A percentile compares a stretch with the other conserved stretches of the same genome.
phyloP scores from a whole-genome alignment of 2,329 filamentous ascomycete species.

The Colletotrichum shisoi region DNA sequence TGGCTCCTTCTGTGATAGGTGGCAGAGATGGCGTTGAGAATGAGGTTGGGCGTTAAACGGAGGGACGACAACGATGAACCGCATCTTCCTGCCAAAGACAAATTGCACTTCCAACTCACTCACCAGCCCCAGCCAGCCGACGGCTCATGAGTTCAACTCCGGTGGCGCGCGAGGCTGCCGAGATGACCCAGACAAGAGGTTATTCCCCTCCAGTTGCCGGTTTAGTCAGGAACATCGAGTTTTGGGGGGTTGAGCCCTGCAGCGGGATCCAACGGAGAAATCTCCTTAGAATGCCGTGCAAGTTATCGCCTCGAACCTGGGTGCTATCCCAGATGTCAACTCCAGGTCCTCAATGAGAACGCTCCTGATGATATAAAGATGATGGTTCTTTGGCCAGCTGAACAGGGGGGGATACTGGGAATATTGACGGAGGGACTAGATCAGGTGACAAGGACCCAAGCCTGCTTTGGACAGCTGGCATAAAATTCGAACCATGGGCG shows the following conservation, averaged over 20 bases:
- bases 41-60: neutral
- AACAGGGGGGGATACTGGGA: slow-evolving; percentile 33
- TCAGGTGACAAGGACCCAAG: slow-evolving; percentile 4
- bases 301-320: slow-evolving; percentile 22
- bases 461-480: slow-evolving; percentile 19
- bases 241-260: slow-evolving; percentile 28
- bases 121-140: slow-evolving; percentile 9
- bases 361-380: slow-evolving; percentile 15
- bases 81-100: neutral
- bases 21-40: slow-evolving; percentile 12
- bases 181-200: slow-evolving; percentile 25
- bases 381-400: slow-evolving; percentile 21
- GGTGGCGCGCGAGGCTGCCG: slow-evolving; percentile 31
- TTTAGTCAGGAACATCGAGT: slow-evolving; percentile 10
- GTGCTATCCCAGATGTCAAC: slow-evolving; percentile 25
- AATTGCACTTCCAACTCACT: neutral
- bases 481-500: slow-evolving; percentile 26
- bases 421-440: slow-evolving; percentile 8
- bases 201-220: slow-evolving; percentile 22
- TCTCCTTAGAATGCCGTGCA: slow-evolving; percentile 8
- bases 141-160: slow-evolving; percentile 13
- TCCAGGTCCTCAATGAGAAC: slow-evolving; percentile 29
- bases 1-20: neutral
- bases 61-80: slow-evolving; percentile 6
- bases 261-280: slow-evolving; percentile 16